Evolutionary conservation across 441 rosid species (phyloP), one percentile per base, ranked within the genome.

Genomic region (Adansonia grandidieri): DNA sequence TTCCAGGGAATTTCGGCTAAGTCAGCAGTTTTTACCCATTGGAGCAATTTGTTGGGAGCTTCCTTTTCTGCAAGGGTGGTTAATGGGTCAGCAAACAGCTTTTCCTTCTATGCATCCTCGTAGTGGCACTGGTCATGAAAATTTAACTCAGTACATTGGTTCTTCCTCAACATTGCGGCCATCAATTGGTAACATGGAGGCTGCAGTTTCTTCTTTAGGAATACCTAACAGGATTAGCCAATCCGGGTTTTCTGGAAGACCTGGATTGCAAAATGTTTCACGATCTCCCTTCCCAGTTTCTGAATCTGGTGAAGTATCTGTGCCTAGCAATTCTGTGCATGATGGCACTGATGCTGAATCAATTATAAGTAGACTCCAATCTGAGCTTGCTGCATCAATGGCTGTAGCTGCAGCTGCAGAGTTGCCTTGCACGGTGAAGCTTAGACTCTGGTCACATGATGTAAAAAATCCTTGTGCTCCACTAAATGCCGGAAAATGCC

Each of bases 371-470:
- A 89, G 89, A 79, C 82, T 91, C 54, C 93, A 89, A 72, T 86
- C 94, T 82, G 97, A 95, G 82, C 83, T 93, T 83, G 93, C 94
- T 76, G 77, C 94, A 1, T 89, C 93, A 40, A 80, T 92, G 71
- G 93, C 95, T 15, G 88, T 92, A 70, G 92, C 87, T 19, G 89
- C 94, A 73, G 90, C 97, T 73, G 91, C 91, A 28, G 96, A 95
- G 82, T 85, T 90, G 73, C 98, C 97, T 75, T 92, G 98, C 81
- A 93, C 98, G 6, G 97, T 95, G 80, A 93, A 93, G 80, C 90
- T 95, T 73, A 87, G 90, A 85, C 81, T 93, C 20, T 93, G 98
- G 98, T 75, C 90, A 15, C 91, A 92, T 83, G 91, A 91, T 86
- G 84, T 85, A 79, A 84, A 91, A 83, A 73, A 90, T 81, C 91